These are phyloP conservation scores for Pachyrhizus erosus DNA, from an alignment of 306 rosid species.

Conservation along the genomic window DNA sequence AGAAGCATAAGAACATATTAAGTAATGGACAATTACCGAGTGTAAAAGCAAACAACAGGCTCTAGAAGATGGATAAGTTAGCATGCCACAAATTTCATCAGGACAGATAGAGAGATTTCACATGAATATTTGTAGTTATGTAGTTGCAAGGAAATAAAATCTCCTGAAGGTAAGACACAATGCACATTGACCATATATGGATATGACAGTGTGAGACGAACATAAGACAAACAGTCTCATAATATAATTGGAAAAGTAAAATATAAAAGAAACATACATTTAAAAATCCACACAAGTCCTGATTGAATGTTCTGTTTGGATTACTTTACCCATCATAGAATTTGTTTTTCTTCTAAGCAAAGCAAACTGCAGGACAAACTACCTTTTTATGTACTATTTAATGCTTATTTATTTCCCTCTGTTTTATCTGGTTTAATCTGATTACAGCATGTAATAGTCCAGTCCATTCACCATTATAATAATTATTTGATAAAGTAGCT, in stretches of 20 bases:
- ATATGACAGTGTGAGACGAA: not conserved
- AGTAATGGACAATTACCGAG: not conserved
- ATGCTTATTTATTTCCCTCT: not conserved
- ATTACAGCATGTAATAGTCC: not conserved
- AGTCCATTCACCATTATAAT: not conserved
- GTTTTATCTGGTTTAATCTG: slow-evolving; percentile 2
- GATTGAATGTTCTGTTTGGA: not conserved
- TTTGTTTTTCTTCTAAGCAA: not conserved
- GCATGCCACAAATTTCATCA: not conserved
- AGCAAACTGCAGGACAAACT: slow-evolving; percentile 7
- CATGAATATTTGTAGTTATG: not conserved
- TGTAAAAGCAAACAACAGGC: not conserved
- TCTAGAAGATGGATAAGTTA: not conserved
- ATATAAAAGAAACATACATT: not conserved
- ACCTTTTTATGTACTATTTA: not conserved
- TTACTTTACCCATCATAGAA: not conserved
- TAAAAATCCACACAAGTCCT: not conserved
- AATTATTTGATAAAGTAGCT: not conserved
- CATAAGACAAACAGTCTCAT: not conserved
- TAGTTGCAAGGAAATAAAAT: not conserved
- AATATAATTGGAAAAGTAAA: not conserved
- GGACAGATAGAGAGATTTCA: not conserved
- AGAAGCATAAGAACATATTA: not conserved
- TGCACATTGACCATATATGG: not conserved
- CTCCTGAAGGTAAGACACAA: not conserved